Base-by-base conservation (phyloP, 2,329 filamentous ascomycete species). In the Paraphaeosphaeria sporulosa region DNA sequence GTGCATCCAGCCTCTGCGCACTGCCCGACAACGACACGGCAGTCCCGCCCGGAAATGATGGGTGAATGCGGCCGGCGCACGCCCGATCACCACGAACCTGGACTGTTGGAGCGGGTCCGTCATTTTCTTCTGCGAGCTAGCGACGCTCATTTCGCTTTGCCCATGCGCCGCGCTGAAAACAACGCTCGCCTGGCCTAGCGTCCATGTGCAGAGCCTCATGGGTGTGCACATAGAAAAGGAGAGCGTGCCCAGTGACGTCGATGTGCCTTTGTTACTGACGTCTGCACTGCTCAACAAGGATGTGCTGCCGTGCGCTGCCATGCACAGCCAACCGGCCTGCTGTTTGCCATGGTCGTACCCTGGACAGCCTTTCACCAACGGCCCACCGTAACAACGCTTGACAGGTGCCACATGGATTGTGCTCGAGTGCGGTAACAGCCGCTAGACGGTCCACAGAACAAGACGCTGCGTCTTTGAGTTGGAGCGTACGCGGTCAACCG, bases 91-190 rank as follows among this genome's bases (percentile, higher is more conserved):
- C 51, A 13, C 34, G 38, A 23, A 34, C 34, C 51, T 36, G 17
- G 49, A 40, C 32, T 5, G 21, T 8, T 13, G 19, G 12, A 21
- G 40, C 42, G 52, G n/a, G 25, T 36, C 42, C 23, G 27, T 46
- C 52, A 47, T 55, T 55, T 55, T 43, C 25, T 55, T 55, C 19
- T 13, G 19, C 38, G 34, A 23, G 25, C 42, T 55, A 46, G n/a
- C 52, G n/a, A 46, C 9, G 1, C 42, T 55, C 52, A 55, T 55
- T 21, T 55, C 52, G 52, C 52, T 55, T 55, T 55, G 42, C 30
- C 4, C 42, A 36, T 17, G 52, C 52, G 19, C 42, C 40, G 34
- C 15, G 25, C 52, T 30, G 27, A 55, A 55, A 23, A 30, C 52
- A 44, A 3, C 17, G 25, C 25, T 27, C 52, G 38, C 25, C 40